Evolutionary conservation across 768 basidiomycete species (phyloP).

Genomic region (Pisolithus sp.): DNA sequence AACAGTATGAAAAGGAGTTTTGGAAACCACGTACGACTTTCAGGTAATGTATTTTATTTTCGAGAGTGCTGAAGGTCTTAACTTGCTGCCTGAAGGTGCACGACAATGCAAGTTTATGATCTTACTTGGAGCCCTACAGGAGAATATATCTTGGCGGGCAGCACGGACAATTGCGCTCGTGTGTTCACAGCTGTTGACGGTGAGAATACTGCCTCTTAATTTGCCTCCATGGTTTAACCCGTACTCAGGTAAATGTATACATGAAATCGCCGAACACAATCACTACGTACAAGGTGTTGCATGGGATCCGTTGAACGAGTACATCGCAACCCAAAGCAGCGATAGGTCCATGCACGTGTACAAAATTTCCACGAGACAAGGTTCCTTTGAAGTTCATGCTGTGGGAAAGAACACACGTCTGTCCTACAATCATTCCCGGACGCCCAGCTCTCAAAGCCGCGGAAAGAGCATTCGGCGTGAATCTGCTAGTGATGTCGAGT

Average conservation of each 20-base stretch:
- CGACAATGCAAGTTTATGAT: constrained; percentile 95
- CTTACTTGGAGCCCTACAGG: constrained; percentile 96
- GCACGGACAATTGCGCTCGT: constrained; percentile 91
- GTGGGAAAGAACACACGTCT: constrained; percentile 84
- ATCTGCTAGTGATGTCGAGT: constrained; percentile 78
- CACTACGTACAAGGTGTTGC: constrained; percentile 99
- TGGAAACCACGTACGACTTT: constrained; percentile 90
- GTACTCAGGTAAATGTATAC: constrained; percentile 69
- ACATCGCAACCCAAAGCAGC: constrained; percentile 94
- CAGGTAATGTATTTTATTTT: constrained; percentile 40
- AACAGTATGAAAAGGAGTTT: constrained; percentile 87
- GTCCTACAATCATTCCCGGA: constrained; percentile 58
- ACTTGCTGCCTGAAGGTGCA: constrained; percentile 50
- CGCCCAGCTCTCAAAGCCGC: constrained; percentile 57
- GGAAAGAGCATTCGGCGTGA: constrained; percentile 61
- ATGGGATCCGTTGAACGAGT: constrained; percentile 97
- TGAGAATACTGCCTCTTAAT: constrained; percentile 24
- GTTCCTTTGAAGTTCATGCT: constrained; percentile 84
- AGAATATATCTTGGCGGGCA: constrained; percentile 91
- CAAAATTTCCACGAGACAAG: constrained; percentile 69
- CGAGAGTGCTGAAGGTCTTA: background rate
- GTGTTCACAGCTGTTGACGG: constrained; percentile 75
- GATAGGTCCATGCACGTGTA: constrained; percentile 97
- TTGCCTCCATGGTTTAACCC: background rate
- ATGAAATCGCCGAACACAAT: constrained; percentile 87